A percentile compares a stretch with the other conserved stretches of the same genome.
phyloP scores from a whole-genome alignment of 306 rosid species.

The Cicer chorassanicum region DNA sequence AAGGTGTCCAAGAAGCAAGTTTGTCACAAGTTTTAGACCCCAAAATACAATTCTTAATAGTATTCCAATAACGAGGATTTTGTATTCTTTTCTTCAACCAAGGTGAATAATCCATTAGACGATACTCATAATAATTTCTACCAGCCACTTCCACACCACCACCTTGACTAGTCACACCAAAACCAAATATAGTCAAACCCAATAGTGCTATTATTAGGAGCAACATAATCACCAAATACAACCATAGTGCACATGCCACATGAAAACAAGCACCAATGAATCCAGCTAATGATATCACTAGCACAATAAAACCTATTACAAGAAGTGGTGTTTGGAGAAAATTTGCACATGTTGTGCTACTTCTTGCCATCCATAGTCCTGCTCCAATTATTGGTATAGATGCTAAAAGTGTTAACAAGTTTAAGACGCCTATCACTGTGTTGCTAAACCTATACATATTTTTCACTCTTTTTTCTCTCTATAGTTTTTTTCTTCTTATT shows the following conservation, averaged over 20 bases:
- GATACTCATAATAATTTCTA: slow-evolving; percentile 72
- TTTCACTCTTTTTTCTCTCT: slow-evolving; percentile 32
- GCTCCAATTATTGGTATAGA: slow-evolving; percentile 95
- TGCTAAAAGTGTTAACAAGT: slow-evolving; percentile 80
- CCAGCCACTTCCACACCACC: slow-evolving; percentile 78
- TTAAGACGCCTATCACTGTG: slow-evolving; percentile 89
- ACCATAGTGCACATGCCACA: slow-evolving; percentile 92
- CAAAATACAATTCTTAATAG: slow-evolving; percentile 71
- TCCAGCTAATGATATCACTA: slow-evolving; percentile 80
- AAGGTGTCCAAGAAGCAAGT: slow-evolving; percentile 67
- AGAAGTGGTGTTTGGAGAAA: slow-evolving; percentile 90
- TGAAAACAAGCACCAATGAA: slow-evolving; percentile 95
- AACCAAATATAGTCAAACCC: slow-evolving; percentile 78
- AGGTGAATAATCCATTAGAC: slow-evolving; percentile 66
- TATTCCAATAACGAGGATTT: slow-evolving; percentile 72
- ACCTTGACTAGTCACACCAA: slow-evolving; percentile 73
- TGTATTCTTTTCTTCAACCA: slow-evolving; percentile 77
- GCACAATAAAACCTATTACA: slow-evolving; percentile 77
- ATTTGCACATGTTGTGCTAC: slow-evolving; percentile 77
- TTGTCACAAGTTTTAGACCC: slow-evolving; percentile 82
- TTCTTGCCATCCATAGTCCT: slow-evolving; percentile 91
- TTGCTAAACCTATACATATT: slow-evolving; percentile 84
- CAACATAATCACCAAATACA: slow-evolving; percentile 83
- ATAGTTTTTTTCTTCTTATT: not conserved
- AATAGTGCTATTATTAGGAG: slow-evolving; percentile 68